Conservation (phyloP, 345 rosid genomes). For the Linum trigynum region DNA sequence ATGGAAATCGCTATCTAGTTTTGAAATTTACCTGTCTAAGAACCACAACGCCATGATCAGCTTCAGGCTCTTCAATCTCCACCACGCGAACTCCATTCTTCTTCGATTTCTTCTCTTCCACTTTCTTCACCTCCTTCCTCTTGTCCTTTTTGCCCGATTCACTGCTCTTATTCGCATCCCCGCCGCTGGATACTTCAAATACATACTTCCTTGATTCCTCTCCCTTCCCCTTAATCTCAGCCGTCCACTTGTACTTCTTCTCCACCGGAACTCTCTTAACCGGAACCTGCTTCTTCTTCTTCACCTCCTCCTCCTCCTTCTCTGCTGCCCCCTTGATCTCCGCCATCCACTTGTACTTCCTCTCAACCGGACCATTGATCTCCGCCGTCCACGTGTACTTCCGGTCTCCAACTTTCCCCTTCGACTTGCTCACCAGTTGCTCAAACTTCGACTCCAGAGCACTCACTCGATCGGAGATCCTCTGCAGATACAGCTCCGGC, state of each 20-base stretch:
- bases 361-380: slow-evolving; percentile 55
- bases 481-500: slow-evolving; percentile 33
- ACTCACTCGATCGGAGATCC: slow-evolving; percentile 50
- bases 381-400: slow-evolving; percentile 77
- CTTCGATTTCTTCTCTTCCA: slow-evolving; percentile 29
- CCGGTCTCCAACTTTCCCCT: slow-evolving; percentile 36
- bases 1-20: too few relatives aligned
- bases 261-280: slow-evolving; percentile 5
- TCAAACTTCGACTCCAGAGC: slow-evolving; percentile 68
- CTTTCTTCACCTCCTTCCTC: slow-evolving; percentile 21
- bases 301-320: slow-evolving; percentile 22
- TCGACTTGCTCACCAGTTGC: slow-evolving; percentile 28
- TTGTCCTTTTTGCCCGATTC: slow-evolving; percentile 24
- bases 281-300: background rate
- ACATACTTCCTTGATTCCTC: slow-evolving; percentile 47
- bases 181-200: slow-evolving; percentile 47
- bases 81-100: slow-evolving; percentile 46
- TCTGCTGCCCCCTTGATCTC: slow-evolving; percentile 44
- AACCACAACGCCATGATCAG: slow-evolving; percentile 39
- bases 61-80: slow-evolving; percentile 47
- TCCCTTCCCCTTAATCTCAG: slow-evolving; percentile 64
- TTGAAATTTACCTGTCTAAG: slow-evolving; percentile 45
- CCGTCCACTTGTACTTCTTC: slow-evolving; percentile 59
- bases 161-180: slow-evolving; percentile 28
- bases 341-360: slow-evolving; percentile 60